Percentiles rank a stretch among this genome's conserved stretches.
These are phyloP conservation scores for Phytophthora pisi DNA, from an alignment of 352 stramenopile genomes.

Conservation along the genomic window DNA sequence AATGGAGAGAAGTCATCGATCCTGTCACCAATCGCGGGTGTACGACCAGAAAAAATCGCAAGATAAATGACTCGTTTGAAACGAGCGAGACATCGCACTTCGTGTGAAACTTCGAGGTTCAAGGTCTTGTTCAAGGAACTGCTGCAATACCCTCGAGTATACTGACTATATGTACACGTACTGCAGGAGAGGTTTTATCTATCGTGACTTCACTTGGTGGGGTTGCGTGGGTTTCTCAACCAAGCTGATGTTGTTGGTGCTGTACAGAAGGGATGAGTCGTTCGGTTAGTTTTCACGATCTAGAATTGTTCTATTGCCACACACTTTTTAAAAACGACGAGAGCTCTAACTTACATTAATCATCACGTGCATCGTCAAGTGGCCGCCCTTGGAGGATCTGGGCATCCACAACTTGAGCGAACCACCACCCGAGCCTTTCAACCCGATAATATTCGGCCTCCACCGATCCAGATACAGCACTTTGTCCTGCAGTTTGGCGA, in stretches of 20 bases:
- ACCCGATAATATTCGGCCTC: slow-evolving; percentile 21
- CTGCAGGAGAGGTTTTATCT: too few species aligned
- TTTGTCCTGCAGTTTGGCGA: slow-evolving; percentile 25
- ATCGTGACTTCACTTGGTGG: too few species aligned
- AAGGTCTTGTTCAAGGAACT: not conserved
- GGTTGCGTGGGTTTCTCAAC: too few species aligned
- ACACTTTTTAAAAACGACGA: not conserved
- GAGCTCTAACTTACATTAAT: slow-evolving; percentile 30
- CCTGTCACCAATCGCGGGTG: not conserved
- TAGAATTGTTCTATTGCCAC: not conserved
- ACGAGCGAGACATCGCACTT: not conserved
- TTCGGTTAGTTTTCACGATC: not conserved
- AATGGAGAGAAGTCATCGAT: not conserved
- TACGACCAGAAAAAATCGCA: slow-evolving; percentile 1
- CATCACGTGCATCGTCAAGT: slow-evolving; percentile 28
- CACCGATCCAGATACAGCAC: slow-evolving; percentile 31
- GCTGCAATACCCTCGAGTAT: not conserved
- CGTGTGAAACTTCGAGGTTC: not conserved
- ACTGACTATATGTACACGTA: not conserved
- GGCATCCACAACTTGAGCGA: slow-evolving; percentile 31
- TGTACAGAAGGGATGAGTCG: too few species aligned
- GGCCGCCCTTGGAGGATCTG: slow-evolving; percentile 22
- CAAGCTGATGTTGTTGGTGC: too few species aligned
- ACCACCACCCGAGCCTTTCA: slow-evolving; percentile 18
- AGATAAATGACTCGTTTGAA: not conserved